phyloP scores from a whole-genome alignment of 225 moss, liverwort and hornwort species.

The Polytrichum commune region DNA sequence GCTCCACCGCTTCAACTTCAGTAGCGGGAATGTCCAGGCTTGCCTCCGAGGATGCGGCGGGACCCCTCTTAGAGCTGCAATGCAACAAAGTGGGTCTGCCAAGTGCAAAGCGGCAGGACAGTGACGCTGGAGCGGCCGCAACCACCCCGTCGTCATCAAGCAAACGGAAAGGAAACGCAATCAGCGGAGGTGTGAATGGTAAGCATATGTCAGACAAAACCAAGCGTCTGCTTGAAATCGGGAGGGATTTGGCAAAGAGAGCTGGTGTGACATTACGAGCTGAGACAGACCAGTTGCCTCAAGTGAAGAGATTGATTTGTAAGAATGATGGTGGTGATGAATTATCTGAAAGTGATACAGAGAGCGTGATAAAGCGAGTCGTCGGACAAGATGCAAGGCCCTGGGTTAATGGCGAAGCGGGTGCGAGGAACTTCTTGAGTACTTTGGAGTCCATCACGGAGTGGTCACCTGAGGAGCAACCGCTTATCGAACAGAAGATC shows the following conservation, averaged over 20 bases:
- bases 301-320: slow-evolving; percentile 3
- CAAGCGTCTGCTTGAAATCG: slow-evolving; percentile 7
- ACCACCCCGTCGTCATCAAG: neutral
- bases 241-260: slow-evolving; percentile 9
- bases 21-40: neutral
- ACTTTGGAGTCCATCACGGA: slow-evolving; percentile 6
- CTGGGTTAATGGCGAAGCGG: neutral
- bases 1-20: neutral
- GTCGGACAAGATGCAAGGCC: slow-evolving; percentile 5
- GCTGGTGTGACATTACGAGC: slow-evolving; percentile 1
- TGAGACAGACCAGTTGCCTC: neutral
- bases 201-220: slow-evolving; percentile 4
- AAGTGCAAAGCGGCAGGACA: neutral
- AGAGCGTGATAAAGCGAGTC: neutral
- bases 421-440: neutral
- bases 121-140: neutral
- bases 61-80: slow-evolving; percentile 1
- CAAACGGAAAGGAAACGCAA: slow-evolving; percentile 5
- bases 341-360: no score
- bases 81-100: neutral
- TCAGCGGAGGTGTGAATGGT: neutral
- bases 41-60: neutral
- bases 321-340: no score
- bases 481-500: neutral
- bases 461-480: neutral